Percentiles rank a stretch among this genome's conserved stretches.
Evolutionary conservation across 345 rosid species (phyloP).

Genomic region (Gossypium longicalyx): DNA sequence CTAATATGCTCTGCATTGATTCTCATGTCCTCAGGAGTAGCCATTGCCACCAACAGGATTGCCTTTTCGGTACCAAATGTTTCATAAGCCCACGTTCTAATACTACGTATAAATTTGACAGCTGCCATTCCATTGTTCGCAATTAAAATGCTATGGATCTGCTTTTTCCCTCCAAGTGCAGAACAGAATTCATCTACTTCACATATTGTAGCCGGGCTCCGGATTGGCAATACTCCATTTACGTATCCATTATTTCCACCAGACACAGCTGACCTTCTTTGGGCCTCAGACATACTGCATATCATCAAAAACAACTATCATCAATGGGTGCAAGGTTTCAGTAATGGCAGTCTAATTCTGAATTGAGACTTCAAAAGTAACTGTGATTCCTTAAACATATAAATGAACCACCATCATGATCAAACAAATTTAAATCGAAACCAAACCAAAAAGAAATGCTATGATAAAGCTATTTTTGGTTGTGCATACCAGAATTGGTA

Average conservation of each 20-base stretch:
- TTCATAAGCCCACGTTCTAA: conserved; percentile 97
- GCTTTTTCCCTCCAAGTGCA: conserved; percentile 79
- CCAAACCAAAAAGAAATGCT: neutral
- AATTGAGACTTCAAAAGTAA: neutral
- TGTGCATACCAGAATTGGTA: neutral
- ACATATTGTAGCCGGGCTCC: conserved; percentile 53
- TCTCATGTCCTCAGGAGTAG: conserved; percentile 99
- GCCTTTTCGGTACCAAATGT: conserved; percentile 97
- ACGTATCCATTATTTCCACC: conserved; percentile 45
- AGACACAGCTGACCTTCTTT: conserved; percentile 34
- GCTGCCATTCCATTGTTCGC: conserved; percentile 99
- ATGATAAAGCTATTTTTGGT: conserved; percentile 5
- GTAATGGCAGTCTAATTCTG: neutral
- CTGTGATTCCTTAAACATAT: neutral
- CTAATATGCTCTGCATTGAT: conserved; percentile 98
- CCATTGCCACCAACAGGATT: conserved; percentile 97
- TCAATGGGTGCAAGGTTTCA: neutral
- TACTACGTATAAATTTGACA: conserved; percentile 92
- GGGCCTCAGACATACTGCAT: conserved; percentile 61
- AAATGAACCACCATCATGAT: neutral
- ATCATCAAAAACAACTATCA: conserved; percentile 13
- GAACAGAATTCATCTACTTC: conserved; percentile 76
- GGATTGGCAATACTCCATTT: conserved; percentile 47
- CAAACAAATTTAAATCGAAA: neutral
- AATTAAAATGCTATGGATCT: conserved; percentile 85